Evolutionary conservation across 257 asterid genomes (phyloP).

Genomic region (Forsythia viridissima): DNA sequence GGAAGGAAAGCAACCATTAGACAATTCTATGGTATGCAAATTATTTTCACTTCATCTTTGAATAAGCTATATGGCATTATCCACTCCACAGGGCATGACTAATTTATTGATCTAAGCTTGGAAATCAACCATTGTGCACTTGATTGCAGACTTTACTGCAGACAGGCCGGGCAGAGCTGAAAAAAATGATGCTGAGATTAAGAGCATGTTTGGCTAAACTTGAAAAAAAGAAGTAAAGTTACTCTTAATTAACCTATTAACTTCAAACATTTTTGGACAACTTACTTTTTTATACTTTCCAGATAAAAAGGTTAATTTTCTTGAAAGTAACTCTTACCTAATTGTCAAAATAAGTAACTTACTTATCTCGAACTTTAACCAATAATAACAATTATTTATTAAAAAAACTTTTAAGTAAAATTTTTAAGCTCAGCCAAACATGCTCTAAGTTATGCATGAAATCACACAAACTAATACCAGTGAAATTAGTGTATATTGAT

Average conservation of each 20-base stretch:
- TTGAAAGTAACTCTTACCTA: background rate
- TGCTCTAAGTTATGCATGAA: background rate
- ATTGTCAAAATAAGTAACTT: background rate
- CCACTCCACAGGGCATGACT: background rate
- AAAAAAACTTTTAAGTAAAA: background rate
- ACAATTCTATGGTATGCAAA: conserved; percentile 53
- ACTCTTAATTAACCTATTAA: background rate
- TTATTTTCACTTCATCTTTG: conserved; percentile 10
- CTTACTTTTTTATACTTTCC: background rate
- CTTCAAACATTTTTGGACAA: background rate
- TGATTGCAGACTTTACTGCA: background rate
- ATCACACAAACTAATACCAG: background rate
- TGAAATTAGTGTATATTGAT: background rate
- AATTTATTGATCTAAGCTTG: background rate
- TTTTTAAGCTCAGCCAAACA: background rate
- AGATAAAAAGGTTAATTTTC: background rate
- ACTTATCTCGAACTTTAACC: background rate
- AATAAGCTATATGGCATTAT: background rate
- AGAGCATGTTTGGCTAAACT: background rate
- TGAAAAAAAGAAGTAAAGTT: background rate
- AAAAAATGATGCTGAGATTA: background rate
- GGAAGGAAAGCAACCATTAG: conserved; percentile 61
- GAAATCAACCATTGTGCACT: background rate
- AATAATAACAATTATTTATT: background rate
- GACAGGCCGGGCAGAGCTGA: background rate